Evolutionary conservation across 2,329 filamentous ascomycete genomes (phyloP).

Genomic region (Orbilia blumenaviensis): DNA sequence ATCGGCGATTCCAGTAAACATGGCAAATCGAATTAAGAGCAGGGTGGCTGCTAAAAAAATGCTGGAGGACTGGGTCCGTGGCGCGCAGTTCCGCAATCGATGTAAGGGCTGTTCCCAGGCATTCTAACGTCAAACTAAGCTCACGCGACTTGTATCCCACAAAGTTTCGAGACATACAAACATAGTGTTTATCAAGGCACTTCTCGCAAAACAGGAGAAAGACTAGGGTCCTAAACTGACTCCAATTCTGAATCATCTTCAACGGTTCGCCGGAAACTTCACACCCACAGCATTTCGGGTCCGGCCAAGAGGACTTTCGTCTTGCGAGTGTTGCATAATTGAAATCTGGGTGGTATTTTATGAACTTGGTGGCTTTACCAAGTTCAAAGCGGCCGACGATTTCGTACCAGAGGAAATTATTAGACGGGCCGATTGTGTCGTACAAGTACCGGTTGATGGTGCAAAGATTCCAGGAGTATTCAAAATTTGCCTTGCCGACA

Average conservation of each 20-base stretch:
- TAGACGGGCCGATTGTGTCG: background rate
- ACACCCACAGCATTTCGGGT: slow-evolving; percentile 4
- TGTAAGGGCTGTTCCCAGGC: background rate
- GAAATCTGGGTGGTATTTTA: slow-evolving; percentile 6
- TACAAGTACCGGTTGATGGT: background rate
- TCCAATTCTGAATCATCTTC: background rate
- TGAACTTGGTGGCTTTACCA: background rate
- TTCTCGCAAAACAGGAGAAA: slow-evolving; percentile 1
- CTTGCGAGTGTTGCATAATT: slow-evolving; percentile 5
- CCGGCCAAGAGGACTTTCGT: background rate
- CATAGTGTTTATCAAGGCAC: slow-evolving; percentile 2
- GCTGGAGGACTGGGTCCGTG: background rate
- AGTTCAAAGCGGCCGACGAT: background rate
- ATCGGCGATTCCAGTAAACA: slow-evolving; percentile 5
- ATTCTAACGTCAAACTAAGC: background rate
- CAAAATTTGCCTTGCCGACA: background rate
- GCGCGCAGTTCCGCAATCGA: background rate
- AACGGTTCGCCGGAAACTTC: background rate
- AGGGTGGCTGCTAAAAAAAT: background rate
- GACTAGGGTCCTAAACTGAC: background rate
- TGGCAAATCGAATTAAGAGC: background rate
- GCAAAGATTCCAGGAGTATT: background rate
- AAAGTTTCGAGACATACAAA: background rate
- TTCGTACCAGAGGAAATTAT: slow-evolving; percentile 20
- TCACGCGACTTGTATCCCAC: background rate